These are phyloP conservation scores for Lasiosphaeria miniovina DNA, from an alignment of 495 filamentous ascomycete genomes.

Conservation along the genomic window DNA sequence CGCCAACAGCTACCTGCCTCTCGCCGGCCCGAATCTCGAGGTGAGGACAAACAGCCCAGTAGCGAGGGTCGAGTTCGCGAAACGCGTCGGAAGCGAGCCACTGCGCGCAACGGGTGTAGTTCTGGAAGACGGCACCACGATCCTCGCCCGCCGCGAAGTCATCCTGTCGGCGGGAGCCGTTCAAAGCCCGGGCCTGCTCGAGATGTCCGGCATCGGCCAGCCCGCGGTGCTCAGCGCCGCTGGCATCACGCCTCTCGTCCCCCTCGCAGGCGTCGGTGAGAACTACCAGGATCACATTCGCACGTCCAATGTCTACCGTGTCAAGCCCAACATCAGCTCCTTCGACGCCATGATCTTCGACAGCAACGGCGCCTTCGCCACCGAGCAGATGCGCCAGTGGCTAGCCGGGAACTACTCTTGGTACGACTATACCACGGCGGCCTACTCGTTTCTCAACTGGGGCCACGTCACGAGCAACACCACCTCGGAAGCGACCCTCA, in stretches of 20 bases:
- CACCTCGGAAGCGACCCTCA: not conserved
- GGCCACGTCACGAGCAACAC: conserved; percentile 8
- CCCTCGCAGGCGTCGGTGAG: conserved; percentile 51
- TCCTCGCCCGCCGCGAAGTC: conserved; percentile 48
- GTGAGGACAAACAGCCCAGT: conserved; percentile 22
- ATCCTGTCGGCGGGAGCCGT: conserved; percentile 55
- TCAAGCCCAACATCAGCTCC: conserved; percentile 20
- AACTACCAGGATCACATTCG: conserved; percentile 51
- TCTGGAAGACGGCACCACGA: conserved; percentile 22
- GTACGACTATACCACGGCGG: conserved; percentile 28
- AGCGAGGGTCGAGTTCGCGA: conserved; percentile 21
- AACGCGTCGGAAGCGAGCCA: not conserved
- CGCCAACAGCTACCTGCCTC: conserved; percentile 28
- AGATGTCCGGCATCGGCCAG: conserved; percentile 56
- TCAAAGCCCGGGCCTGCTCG: conserved; percentile 51
- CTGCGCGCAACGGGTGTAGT: conserved; percentile 28
- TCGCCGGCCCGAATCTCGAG: conserved; percentile 22
- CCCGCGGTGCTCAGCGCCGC: conserved; percentile 33
- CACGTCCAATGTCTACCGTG: conserved; percentile 25
- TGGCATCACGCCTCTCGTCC: conserved; percentile 35
- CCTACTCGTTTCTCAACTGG: conserved; percentile 26
- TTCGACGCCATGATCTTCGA: conserved; percentile 20
- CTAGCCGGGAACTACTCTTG: conserved; percentile 16
- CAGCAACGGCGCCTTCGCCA: conserved; percentile 22
- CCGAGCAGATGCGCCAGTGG: conserved; percentile 22